Evolutionary conservation across 768 basidiomycete species (phyloP), one percentile per base, ranked within the genome.

Genomic region (Serendipita vermifera): DNA sequence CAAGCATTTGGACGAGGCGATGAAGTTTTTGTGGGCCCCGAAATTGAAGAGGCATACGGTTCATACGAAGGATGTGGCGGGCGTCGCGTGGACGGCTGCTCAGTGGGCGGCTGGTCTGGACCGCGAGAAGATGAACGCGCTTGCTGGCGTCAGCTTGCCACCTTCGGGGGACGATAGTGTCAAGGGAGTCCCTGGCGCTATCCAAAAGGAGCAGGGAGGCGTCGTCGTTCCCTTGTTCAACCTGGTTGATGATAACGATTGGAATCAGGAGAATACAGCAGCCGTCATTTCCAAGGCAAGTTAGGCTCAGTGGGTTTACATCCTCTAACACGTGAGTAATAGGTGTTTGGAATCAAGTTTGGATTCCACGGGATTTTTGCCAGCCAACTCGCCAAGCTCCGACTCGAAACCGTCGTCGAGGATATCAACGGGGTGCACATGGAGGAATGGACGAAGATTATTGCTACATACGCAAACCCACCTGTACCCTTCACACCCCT

Each of bases 341-440:
- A 51, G 46, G 77, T 79, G 64, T 90, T 90, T 62, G 83, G 80
- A 40, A 87, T 87, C 13, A 79, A 80, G 0, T 85, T 85, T 35
- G 86, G 89, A 62, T 91, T 87, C 64, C 82, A 87, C 71, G 82
- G 79, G 55, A 66, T 85, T 56, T 67, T 89, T 20, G 79, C 81
- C 60, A 82, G 76, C 60, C 75, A 82, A 2, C 64, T 82, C 38
- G 76, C 84, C 51, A 85, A 83, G 82, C 70, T 85, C 61, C 75
- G 72, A 40, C 72, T 78, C 26, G 82, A 86, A 55, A 85, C 87
- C 60, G 67, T 77, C 36, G 77, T 88, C 5, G 85, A 89, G 64
- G 85, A 87, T 48, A 85, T 88, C 63, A 91, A 90, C 64, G 87
- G 88, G 64, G 77, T 81, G 46, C 88, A 92, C 64, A 84, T 88